A percentile compares a stretch with the other conserved stretches of the same genome.
phyloP scores from a whole-genome alignment of 768 basidiomycete genomes.

The Pleurotus salmoneostramineus region DNA sequence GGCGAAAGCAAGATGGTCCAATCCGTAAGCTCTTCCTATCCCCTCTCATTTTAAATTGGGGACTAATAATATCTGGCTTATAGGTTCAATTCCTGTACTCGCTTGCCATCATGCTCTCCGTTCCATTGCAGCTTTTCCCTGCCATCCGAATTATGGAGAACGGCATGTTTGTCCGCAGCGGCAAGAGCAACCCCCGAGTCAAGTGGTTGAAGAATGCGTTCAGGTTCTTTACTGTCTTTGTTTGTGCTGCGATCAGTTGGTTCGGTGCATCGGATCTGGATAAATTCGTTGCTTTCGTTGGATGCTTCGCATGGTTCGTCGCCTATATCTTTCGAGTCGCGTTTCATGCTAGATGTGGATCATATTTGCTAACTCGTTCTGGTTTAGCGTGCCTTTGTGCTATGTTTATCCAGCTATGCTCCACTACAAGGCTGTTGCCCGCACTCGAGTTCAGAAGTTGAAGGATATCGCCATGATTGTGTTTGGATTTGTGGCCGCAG shows the following conservation, averaged over 20 bases:
- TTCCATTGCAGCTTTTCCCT: slow-evolving; percentile 95
- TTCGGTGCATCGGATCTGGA: slow-evolving; percentile 85
- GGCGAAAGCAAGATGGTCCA: slow-evolving; percentile 82
- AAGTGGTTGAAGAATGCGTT: slow-evolving; percentile 98
- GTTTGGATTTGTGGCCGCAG: slow-evolving; percentile 69
- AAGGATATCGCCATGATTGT: slow-evolving; percentile 69
- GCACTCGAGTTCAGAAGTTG: slow-evolving; percentile 59
- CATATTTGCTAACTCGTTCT: not conserved
- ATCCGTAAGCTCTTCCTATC: slow-evolving; percentile 46
- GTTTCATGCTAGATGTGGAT: not conserved
- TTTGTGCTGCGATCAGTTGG: slow-evolving; percentile 83
- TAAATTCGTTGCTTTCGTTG: slow-evolving; percentile 93
- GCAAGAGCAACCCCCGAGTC: slow-evolving; percentile 74
- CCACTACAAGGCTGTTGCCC: slow-evolving; percentile 84
- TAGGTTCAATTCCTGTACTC: slow-evolving; percentile 86
- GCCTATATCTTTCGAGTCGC: slow-evolving; percentile 1
- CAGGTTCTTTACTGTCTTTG: slow-evolving; percentile 67
- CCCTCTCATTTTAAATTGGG: not conserved
- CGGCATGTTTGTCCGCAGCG: slow-evolving; percentile 83
- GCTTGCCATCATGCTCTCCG: slow-evolving; percentile 88
- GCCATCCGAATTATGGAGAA: slow-evolving; percentile 97
- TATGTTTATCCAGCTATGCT: slow-evolving; percentile 93
- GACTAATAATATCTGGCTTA: not conserved
- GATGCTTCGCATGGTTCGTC: slow-evolving; percentile 85
- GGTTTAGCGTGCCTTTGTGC: slow-evolving; percentile 82